Conservation (phyloP, 2,329 filamentous ascomycete species). For the Aspergillus proliferans region DNA sequence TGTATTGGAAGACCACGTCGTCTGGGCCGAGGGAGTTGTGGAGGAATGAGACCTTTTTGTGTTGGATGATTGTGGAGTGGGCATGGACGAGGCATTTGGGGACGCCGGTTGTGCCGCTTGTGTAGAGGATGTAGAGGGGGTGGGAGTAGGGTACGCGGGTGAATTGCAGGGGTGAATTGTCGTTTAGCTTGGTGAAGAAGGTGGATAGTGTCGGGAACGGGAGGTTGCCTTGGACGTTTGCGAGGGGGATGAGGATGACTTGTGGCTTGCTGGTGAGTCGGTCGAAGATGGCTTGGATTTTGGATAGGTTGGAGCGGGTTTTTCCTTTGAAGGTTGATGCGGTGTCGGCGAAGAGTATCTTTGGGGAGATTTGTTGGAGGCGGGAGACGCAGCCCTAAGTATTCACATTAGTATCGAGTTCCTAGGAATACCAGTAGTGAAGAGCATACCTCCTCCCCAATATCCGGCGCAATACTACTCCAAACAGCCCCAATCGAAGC, state of each 20-base stretch:
- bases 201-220: not conserved
- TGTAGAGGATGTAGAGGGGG: constrained; percentile 41
- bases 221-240: not conserved
- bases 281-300: no score
- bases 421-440: no score
- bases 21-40: constrained; percentile 38
- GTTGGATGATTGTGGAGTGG: constrained; percentile 39
- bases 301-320: no score
- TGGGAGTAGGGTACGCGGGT: constrained; percentile 35
- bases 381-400: no score
- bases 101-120: constrained; percentile 40
- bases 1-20: constrained; percentile 43
- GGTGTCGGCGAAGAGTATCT: no score
- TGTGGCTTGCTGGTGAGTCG: no score
- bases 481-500: no score
- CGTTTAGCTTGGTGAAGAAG: constrained; percentile 4
- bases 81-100: constrained; percentile 42
- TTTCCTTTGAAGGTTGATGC: no score
- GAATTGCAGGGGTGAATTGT: constrained; percentile 29
- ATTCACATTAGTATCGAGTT: no score
- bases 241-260: not conserved
- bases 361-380: no score
- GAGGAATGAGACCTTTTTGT: constrained; percentile 39
- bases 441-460: no score
- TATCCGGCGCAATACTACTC: no score